phyloP scores from a whole-genome alignment of 495 filamentous ascomycete species.

The Geopyxis carbonaria region DNA sequence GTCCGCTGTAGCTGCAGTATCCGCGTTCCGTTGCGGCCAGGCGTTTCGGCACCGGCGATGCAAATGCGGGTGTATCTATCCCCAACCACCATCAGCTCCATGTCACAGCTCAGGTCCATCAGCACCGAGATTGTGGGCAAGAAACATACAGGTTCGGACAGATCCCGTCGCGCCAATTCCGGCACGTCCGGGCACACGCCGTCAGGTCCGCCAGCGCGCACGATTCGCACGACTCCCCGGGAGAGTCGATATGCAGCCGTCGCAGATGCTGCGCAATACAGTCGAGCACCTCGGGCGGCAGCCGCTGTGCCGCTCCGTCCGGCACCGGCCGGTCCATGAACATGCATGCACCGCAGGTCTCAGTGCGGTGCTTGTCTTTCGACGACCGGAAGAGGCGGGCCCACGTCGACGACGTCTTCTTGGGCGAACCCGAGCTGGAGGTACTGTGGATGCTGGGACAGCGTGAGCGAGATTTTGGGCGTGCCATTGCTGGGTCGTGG shows the following conservation, averaged over 20 bases:
- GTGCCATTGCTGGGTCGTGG: too few relatives aligned
- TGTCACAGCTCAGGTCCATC: not conserved
- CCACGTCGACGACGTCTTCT: too few relatives aligned
- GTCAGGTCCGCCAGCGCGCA: not conserved
- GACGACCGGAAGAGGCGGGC: too few relatives aligned
- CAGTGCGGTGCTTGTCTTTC: too few relatives aligned
- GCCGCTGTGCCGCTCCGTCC: too few relatives aligned
- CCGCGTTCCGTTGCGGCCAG: conserved; percentile 36
- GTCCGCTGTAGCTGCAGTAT: conserved; percentile 62
- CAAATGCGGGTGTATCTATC: not conserved
- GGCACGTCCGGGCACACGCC: not conserved
- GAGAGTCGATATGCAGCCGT: not conserved
- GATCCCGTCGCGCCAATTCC: conserved; percentile 1
- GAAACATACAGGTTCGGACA: conserved; percentile 1
- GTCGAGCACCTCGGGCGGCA: not conserved
- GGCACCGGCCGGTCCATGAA: too few relatives aligned
- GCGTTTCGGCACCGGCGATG: conserved; percentile 22
- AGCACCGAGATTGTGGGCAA: not conserved
- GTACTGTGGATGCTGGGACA: too few relatives aligned
- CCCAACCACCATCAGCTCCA: not conserved
- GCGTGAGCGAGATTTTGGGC: too few relatives aligned
- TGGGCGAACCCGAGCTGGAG: too few relatives aligned
- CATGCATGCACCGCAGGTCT: too few relatives aligned
- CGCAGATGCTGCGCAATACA: not conserved
- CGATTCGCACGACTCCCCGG: not conserved